Conservation (phyloP, 257 asterid species). For the Plantago ovata region DNA sequence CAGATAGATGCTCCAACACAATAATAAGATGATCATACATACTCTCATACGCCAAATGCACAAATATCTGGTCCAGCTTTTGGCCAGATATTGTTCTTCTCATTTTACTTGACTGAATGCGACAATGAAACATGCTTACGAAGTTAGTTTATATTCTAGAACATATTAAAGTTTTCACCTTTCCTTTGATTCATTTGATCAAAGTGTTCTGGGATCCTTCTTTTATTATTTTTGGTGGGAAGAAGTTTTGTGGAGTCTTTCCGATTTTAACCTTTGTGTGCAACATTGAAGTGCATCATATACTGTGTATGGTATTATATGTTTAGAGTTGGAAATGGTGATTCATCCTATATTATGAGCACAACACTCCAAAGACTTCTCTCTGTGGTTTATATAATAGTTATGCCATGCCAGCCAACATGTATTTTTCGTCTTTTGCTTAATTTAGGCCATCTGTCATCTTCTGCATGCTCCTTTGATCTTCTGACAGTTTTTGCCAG, state of each 20-base stretch:
- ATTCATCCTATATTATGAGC: conserved; percentile 26
- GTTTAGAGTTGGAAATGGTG: conserved; percentile 34
- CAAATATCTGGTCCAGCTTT: conserved; percentile 21
- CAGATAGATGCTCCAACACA: conserved; percentile 33
- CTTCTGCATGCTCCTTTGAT: too few relatives aligned
- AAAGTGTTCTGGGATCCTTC: too few relatives aligned
- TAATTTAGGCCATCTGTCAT: too few relatives aligned
- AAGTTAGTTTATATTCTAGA: not conserved
- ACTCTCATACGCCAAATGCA: conserved; percentile 9
- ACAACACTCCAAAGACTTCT: conserved; percentile 28
- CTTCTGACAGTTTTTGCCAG: too few relatives aligned
- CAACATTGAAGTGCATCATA: conserved; percentile 6
- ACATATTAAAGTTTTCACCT: not conserved
- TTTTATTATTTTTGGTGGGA: too few relatives aligned
- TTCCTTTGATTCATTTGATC: not conserved
- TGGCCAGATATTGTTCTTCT: conserved; percentile 11
- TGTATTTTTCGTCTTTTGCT: too few relatives aligned
- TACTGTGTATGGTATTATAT: conserved; percentile 22
- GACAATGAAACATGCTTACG: too few relatives aligned
- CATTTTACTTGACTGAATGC: too few relatives aligned
- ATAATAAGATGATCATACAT: conserved; percentile 30
- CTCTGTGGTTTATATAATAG: conserved; percentile 8
- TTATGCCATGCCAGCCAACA: too few relatives aligned
- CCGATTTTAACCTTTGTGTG: not conserved
- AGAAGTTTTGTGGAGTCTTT: not conserved